Evolutionary conservation across 768 basidiomycete species (phyloP).

Genomic region (Rhizopogon rudus): DNA sequence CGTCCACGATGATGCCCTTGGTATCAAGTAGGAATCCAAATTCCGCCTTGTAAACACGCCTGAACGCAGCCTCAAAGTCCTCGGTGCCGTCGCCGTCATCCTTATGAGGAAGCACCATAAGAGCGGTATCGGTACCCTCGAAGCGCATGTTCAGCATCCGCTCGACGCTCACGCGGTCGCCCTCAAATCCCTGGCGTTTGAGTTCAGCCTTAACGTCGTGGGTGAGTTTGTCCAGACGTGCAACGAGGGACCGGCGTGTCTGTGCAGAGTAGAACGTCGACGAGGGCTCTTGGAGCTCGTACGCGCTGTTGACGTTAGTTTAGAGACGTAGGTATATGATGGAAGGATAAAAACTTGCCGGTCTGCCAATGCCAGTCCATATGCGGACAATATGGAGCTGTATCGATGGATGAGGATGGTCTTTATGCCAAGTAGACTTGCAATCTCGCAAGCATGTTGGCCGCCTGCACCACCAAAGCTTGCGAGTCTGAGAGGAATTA

Average conservation of each 20-base stretch:
- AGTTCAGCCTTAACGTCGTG: slow-evolving; percentile 61
- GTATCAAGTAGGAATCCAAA: slow-evolving; percentile 90
- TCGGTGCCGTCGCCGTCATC: slow-evolving; percentile 50
- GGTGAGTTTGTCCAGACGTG: slow-evolving; percentile 68
- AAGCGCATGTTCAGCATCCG: slow-evolving; percentile 90
- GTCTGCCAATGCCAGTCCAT: slow-evolving; percentile 90
- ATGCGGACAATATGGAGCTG: slow-evolving; percentile 90
- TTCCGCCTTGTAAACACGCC: slow-evolving; percentile 73
- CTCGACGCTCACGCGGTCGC: slow-evolving; percentile 66
- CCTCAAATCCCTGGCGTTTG: slow-evolving; percentile 76
- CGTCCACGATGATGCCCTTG: slow-evolving; percentile 83
- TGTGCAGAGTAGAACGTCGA: slow-evolving; percentile 70
- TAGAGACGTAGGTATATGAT: neutral
- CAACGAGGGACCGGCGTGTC: slow-evolving; percentile 48
- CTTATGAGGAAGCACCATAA: slow-evolving; percentile 72
- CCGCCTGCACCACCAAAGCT: slow-evolving; percentile 90
- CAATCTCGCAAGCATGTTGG: slow-evolving; percentile 93
- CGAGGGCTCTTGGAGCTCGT: slow-evolving; percentile 85
- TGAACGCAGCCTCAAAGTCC: slow-evolving; percentile 80
- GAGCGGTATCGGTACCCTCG: slow-evolving; percentile 87
- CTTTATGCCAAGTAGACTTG: slow-evolving; percentile 77
- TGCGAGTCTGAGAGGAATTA: slow-evolving; percentile 47
- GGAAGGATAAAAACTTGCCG: slow-evolving; percentile 31
- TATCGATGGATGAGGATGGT: slow-evolving; percentile 87
- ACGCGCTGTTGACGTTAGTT: slow-evolving; percentile 45